These are phyloP conservation scores for Aureobasidium leucospermi DNA, from an alignment of 2,329 filamentous ascomycete genomes.

Conservation along the genomic window DNA sequence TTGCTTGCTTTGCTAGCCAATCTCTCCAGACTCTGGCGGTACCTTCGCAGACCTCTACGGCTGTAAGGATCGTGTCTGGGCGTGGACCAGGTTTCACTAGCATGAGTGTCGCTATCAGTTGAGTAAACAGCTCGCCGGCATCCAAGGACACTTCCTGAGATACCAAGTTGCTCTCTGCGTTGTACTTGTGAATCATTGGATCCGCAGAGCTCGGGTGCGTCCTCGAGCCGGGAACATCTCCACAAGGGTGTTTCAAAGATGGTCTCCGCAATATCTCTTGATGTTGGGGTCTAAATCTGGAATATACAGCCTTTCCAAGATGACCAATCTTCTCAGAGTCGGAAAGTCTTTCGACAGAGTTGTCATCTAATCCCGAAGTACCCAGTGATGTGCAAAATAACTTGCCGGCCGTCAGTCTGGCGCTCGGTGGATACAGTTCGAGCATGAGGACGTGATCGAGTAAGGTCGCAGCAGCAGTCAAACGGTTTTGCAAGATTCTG, in stretches of 20 bases:
- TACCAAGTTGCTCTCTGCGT: conserved; percentile 31
- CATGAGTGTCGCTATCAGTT: conserved; percentile 62
- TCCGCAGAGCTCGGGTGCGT: conserved; percentile 26
- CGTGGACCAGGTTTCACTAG: conserved; percentile 59
- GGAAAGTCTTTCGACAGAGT: conserved; percentile 24
- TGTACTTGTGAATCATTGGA: conserved; percentile 10
- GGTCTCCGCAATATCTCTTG: conserved; percentile 41
- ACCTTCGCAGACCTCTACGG: conserved; percentile 59
- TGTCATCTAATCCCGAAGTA: conserved; percentile 51
- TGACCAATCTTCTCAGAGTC: conserved; percentile 40
- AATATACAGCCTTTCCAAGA: conserved; percentile 53
- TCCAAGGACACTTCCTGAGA: conserved; percentile 45
- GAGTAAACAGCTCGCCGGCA: conserved; percentile 63
- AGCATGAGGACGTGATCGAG: conserved; percentile 62
- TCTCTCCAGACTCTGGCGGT: conserved; percentile 64
- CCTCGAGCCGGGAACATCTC: conserved; percentile 41
- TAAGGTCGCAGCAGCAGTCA: conserved; percentile 52
- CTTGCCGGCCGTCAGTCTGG: conserved; percentile 60
- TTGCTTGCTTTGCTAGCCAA: conserved; percentile 52
- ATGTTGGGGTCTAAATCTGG: conserved; percentile 59
- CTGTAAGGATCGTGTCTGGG: conserved; percentile 55
- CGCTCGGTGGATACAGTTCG: conserved; percentile 69
- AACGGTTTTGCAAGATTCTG: conserved; percentile 57
- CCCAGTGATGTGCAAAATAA: conserved; percentile 61
- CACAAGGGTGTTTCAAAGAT: conserved; percentile 36